A percentile compares a stretch with the other conserved stretches of the same genome.
phyloP scores from a whole-genome alignment of 257 asterid genomes.

The Avicennia marina region DNA sequence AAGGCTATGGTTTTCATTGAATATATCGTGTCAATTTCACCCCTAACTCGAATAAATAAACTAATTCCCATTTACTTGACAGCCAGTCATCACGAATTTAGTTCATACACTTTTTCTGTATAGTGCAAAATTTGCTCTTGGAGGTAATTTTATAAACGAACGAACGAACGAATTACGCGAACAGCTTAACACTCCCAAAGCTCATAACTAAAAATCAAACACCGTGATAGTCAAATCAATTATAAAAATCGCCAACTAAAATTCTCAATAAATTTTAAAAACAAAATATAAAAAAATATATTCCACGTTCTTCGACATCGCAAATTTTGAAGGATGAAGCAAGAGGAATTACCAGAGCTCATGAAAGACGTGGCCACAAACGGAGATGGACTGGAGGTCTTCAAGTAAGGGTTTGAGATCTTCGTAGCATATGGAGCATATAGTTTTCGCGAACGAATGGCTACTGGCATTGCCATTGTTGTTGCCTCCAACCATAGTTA shows the following conservation, averaged over 20 bases:
- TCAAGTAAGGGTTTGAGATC: conserved; percentile 85
- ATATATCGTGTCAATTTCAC: conserved; percentile 7
- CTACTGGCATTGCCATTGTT: conserved; percentile 24
- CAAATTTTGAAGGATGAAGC: not conserved
- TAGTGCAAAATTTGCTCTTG: too few relatives aligned
- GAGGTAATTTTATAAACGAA: too few relatives aligned
- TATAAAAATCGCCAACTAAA: not conserved
- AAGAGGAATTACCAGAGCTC: conserved; percentile 73
- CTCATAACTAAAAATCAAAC: too few relatives aligned
- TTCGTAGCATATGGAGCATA: conserved; percentile 89
- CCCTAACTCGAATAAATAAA: not conserved
- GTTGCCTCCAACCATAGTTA: conserved; percentile 38
- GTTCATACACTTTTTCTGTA: not conserved
- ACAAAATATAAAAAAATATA: not conserved
- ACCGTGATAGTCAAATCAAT: too few relatives aligned
- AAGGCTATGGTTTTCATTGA: conserved; percentile 42
- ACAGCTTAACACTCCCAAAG: too few relatives aligned
- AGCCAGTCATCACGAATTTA: too few relatives aligned
- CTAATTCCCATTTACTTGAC: not conserved
- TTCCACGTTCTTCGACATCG: not conserved
- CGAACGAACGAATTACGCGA: too few relatives aligned
- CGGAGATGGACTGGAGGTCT: conserved; percentile 82
- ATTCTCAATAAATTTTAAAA: not conserved
- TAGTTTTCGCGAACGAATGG: conserved; percentile 59
- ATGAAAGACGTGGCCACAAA: conserved; percentile 98